Base-by-base conservation (phyloP, 768 basidiomycete genomes). In the Naganishia antarctica region DNA sequence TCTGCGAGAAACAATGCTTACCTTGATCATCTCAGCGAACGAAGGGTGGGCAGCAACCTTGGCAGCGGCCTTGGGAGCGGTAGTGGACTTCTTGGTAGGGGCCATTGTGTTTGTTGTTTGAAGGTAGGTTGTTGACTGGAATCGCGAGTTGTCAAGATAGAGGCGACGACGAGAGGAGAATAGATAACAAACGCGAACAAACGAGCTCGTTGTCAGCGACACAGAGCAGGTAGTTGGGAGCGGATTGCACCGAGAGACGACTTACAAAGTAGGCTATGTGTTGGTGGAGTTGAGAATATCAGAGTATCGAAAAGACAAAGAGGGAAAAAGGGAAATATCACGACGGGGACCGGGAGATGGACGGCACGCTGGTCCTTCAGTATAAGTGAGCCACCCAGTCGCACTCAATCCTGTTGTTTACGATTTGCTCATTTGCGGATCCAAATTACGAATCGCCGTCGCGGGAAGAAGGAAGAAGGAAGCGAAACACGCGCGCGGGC, bases 31-130 rank as follows among this genome's bases (percentile, higher is more conserved):
- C 48, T 80, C 79, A 49, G 77, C 74, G 78, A 79, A 79, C 40
- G 79, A 79, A 5, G 87, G 87, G 77, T 87, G 87, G 26, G 73
- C 47, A 47, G 71, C 41, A 49, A 81, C 70, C 40, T 80, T 70
- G 53, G 79, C 70, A 72, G 79, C 69, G 64, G 69, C 70, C 71
- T 75, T 76, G 57, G 69, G 76, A 70, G 71, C 63, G 47, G 71
- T 65, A 66, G 72, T 67, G 64, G 75, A 45, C 53, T 60, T 66
- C 70, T 65, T 70, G 53, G 65, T 61, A 53, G 78, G 71, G 69
- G 74, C 74, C 77, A 77, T 76, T 69, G 66, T 73, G 64, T 47
- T 45, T 70, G 68, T 68, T 63, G 60, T 47, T 46, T 25, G 59
- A 46, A 60, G 28, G 31, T 11, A 34, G 26, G 26, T 28, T 44